Evolutionary conservation across 2,329 filamentous ascomycete genomes (phyloP).

Genomic region (Cephalotrichum gorgonifer): DNA sequence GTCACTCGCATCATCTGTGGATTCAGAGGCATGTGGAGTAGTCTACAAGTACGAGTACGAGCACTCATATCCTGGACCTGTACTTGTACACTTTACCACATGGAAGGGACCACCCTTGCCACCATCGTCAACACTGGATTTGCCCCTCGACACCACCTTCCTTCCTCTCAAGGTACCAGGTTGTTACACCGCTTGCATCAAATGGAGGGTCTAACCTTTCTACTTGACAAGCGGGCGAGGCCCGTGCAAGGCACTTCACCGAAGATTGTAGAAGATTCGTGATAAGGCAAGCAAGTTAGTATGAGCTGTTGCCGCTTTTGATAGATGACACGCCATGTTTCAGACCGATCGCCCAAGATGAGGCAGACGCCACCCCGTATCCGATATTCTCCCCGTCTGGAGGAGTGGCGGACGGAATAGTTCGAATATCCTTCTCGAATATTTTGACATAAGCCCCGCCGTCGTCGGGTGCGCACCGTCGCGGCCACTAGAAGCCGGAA

Average conservation of each 20-base stretch:
- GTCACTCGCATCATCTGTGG: too few relatives aligned
- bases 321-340: not conserved
- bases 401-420: not conserved
- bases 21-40: too few relatives aligned
- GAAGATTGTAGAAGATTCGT: too few relatives aligned
- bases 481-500: too few relatives aligned
- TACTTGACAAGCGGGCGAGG: not conserved
- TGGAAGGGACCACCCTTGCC: too few relatives aligned
- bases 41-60: too few relatives aligned
- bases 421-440: not conserved
- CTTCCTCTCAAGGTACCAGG: not conserved
- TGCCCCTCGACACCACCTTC: not conserved
- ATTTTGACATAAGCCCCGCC: too few relatives aligned
- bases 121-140: too few relatives aligned
- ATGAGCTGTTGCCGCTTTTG: not conserved
- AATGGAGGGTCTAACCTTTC: not conserved
- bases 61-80: too few relatives aligned
- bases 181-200: conserved; percentile 4
- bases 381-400: not conserved
- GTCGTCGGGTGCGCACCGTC: too few relatives aligned
- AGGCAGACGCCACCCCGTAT: not conserved
- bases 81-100: too few relatives aligned
- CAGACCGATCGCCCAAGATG: not conserved
- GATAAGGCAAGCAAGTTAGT: too few relatives aligned
- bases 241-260: not conserved